Evolutionary conservation across 768 basidiomycete species (phyloP).

Genomic region (Rhizopogon salebrosus): DNA sequence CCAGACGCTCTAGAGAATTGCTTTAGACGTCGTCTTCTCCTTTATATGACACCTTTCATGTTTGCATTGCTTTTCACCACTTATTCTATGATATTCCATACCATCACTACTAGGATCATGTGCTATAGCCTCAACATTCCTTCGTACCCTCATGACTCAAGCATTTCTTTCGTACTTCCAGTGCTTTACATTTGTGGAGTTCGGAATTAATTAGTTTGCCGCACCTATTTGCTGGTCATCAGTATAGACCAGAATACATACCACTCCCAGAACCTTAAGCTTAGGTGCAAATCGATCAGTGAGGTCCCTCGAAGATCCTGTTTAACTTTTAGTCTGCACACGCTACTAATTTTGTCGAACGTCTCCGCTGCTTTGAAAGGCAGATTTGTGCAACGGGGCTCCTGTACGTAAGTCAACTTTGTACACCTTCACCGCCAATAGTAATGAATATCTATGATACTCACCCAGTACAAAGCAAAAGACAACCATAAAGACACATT

Average conservation of each 20-base stretch:
- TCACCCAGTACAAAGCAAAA: background rate
- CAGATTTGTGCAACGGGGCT: too few species aligned
- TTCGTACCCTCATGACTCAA: background rate
- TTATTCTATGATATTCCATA: too few species aligned
- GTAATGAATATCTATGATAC: background rate
- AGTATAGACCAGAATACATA: background rate
- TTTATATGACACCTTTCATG: background rate
- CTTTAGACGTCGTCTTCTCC: constrained; percentile 6
- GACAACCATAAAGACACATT: background rate
- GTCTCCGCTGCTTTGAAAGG: too few species aligned
- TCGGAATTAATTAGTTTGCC: too few species aligned
- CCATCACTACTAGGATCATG: background rate
- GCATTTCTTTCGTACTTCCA: background rate
- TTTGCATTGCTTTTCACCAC: too few species aligned
- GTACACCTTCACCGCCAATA: background rate
- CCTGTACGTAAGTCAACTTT: too few species aligned
- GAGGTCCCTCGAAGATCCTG: too few species aligned
- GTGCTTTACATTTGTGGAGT: background rate
- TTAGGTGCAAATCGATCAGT: too few species aligned
- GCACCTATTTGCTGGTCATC: background rate
- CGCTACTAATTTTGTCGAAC: too few species aligned
- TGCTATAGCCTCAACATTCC: background rate
- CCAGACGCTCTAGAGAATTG: constrained; percentile 39
- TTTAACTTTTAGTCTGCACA: too few species aligned
- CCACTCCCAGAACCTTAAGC: background rate